Conservation (phyloP, 139 green algal species). For the Pseudopediastrum boryanum region DNA sequence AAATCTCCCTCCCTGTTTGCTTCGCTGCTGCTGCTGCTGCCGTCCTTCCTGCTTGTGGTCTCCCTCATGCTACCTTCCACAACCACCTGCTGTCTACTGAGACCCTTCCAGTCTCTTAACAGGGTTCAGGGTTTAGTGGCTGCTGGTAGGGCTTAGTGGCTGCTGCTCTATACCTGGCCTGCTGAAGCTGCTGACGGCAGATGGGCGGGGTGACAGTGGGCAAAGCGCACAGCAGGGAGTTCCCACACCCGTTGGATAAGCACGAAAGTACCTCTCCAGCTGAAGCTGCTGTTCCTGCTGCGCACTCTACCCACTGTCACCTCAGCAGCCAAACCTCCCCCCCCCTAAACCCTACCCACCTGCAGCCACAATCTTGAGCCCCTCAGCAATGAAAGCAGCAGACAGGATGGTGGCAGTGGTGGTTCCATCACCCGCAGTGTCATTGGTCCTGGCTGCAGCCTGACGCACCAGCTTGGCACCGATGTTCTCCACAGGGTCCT, state of each 20-base stretch:
- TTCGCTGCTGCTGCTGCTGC: too few species aligned
- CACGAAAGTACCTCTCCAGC: background rate
- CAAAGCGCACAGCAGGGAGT: background rate
- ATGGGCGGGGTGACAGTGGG: background rate
- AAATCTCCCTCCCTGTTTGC: too few species aligned
- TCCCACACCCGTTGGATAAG: too few species aligned
- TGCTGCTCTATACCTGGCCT: too few species aligned
- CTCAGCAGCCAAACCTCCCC: background rate
- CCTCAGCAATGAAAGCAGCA: conserved; percentile 96
- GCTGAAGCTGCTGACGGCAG: too few species aligned
- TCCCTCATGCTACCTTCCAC: too few species aligned
- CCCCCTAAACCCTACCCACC: conserved; percentile 21
- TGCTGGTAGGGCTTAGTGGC: too few species aligned
- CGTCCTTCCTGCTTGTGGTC: too few species aligned
- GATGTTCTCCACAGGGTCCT: conserved; percentile 99
- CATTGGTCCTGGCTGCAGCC: conserved; percentile 95
- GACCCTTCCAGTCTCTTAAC: too few species aligned
- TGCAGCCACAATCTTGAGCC: conserved; percentile 94
- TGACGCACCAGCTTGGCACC: conserved; percentile 97
- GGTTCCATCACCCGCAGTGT: conserved; percentile 97
- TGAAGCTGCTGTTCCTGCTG: background rate
- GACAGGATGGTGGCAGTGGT: conserved; percentile 98
- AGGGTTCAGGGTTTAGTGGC: too few species aligned
- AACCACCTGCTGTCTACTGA: too few species aligned
- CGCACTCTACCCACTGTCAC: background rate